These are phyloP conservation scores for Xerocomus brunneocitrinus DNA, from an alignment of 768 basidiomycete genomes.

Conservation along the genomic window DNA sequence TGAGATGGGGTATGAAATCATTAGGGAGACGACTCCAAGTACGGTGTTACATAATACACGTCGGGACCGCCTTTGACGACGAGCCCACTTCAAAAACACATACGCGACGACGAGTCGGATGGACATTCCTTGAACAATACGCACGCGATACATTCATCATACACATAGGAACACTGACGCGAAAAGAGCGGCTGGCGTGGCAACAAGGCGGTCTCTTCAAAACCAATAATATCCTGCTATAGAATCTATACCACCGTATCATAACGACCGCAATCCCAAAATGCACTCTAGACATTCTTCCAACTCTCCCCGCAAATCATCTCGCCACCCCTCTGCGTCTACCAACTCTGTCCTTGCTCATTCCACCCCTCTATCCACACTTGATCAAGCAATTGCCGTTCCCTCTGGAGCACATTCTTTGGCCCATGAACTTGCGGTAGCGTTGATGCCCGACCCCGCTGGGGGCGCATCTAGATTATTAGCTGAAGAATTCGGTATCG, in stretches of 20 bases:
- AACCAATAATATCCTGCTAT: constrained; percentile 6
- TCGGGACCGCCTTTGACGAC: not conserved
- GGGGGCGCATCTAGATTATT: constrained; percentile 65
- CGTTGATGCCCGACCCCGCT: constrained; percentile 83
- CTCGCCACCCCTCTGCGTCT: constrained; percentile 27
- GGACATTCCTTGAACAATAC: constrained; percentile 25
- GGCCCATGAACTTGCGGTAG: constrained; percentile 83
- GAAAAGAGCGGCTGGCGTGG: constrained; percentile 3
- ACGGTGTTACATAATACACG: not conserved
- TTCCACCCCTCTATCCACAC: constrained; percentile 28
- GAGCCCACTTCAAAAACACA: not conserved
- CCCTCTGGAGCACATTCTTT: constrained; percentile 52
- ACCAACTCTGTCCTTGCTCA: constrained; percentile 18
- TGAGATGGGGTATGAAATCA: not conserved
- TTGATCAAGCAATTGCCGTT: constrained; percentile 29
- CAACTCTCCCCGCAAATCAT: constrained; percentile 26
- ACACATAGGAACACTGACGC: constrained; percentile 1
- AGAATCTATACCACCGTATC: constrained; percentile 8
- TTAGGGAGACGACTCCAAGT: not conserved
- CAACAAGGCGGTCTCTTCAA: constrained; percentile 13
- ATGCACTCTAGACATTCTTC: constrained; percentile 29
- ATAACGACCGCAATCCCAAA: constrained; percentile 1
- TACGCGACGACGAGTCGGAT: constrained; percentile 14
- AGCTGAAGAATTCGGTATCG: constrained; percentile 86
- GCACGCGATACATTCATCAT: constrained; percentile 6